Evolutionary conservation across 2,329 filamentous ascomycete genomes (phyloP).

Genomic region (Pezicula carpinea): DNA sequence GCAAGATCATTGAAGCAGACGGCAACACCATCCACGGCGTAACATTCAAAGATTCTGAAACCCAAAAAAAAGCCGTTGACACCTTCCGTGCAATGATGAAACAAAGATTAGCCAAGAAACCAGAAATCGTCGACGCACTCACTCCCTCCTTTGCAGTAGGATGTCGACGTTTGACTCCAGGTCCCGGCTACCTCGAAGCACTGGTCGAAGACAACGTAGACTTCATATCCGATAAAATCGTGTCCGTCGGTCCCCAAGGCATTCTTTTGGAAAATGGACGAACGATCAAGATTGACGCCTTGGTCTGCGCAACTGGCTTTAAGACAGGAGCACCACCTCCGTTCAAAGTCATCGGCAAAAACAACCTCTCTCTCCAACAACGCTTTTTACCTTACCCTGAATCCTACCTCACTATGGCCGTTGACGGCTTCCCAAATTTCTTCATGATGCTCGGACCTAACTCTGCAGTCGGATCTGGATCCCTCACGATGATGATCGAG

Average conservation of each 20-base stretch:
- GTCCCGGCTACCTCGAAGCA: conserved; percentile 41
- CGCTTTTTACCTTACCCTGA: conserved; percentile 25
- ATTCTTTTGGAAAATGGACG: conserved; percentile 24
- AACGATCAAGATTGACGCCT: conserved; percentile 18
- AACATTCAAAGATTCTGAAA: conserved; percentile 29
- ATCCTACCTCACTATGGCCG: conserved; percentile 23
- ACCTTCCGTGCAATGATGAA: conserved; percentile 36
- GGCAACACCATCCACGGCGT: conserved; percentile 39
- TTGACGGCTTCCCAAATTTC: conserved; percentile 24
- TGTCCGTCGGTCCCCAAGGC: conserved; percentile 27
- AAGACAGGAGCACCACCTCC: conserved; percentile 23
- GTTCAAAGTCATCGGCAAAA: conserved; percentile 22
- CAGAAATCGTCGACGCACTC: conserved; percentile 28
- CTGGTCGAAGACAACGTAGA: conserved; percentile 37
- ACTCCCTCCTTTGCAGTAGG: conserved; percentile 20
- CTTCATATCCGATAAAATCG: conserved; percentile 32
- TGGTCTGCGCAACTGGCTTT: conserved; percentile 30
- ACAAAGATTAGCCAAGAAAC: conserved; percentile 35
- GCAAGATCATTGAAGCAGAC: conserved; percentile 39
- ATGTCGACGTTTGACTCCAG: conserved; percentile 42
- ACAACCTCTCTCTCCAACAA: conserved; percentile 15
- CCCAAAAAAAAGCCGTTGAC: conserved; percentile 31
- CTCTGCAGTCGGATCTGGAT: conserved; percentile 19
- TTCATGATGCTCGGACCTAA: conserved; percentile 27
- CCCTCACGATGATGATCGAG: conserved; percentile 22